Base-by-base conservation (phyloP, 805 yeast genomes). In the Cephaloascus albidus region DNA sequence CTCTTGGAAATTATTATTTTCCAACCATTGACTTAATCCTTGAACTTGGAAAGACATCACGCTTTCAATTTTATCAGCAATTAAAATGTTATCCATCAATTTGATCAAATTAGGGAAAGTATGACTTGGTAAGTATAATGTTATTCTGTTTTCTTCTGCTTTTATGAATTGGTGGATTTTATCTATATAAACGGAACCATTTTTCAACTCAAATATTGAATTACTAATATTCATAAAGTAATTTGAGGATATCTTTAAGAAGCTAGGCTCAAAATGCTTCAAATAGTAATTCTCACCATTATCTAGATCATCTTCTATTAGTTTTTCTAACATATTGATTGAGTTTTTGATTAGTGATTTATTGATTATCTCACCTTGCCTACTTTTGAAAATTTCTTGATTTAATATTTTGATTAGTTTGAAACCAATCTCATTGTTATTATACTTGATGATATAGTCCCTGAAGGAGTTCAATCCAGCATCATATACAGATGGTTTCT, bases 381-480 rank as follows among this genome's bases (percentile, higher is more conserved):
- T 60, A 47, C 74, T 76, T 34, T 68, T 65, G 12, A 73, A 65
- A 35, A 84, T 72, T 45, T 81, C 81, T 5, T 64, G 65, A 16
- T 82, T 58, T 2, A 84, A 55, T 8, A 73, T 63, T 3, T 59
- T 52, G 36, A 75, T 71, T 39, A 83, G 55, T 26, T 61, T 58
- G 3, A 53, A 45, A 1, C 86, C 86, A 14, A 85, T 63, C 33
- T 65, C 63, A 39, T 69, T 63, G 37, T 68, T 52, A 28, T 76
- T 61, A 36, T 63, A 60, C 43, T 72, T 70, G 28, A 88, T 58
- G 4, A 87, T 67, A 19, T 67, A 61, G 31, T 76, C 79, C 43
- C 82, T 72, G 54, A 86, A 88, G 6, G 79, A 55, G 26, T 70
- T 71, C 18, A 87, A 65, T 0, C 95, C 94, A 36, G 80, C 67